Evolutionary conservation across 2,329 filamentous ascomycete species (phyloP).

Genomic region (Aspergillus novofumigatus): DNA sequence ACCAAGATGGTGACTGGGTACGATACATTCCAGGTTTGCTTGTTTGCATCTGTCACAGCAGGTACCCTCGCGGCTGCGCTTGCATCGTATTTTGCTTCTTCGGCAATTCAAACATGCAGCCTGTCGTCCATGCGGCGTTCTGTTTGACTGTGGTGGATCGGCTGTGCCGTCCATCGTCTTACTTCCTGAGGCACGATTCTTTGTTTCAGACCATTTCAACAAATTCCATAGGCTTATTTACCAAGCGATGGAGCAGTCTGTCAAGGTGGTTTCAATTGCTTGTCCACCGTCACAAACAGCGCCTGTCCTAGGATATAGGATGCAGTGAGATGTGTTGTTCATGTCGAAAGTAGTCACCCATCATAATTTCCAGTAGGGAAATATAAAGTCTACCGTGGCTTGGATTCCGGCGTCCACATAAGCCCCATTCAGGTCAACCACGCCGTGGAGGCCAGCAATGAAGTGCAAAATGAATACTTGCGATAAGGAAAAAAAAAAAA

Average conservation of each 20-base stretch:
- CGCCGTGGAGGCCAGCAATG: background rate
- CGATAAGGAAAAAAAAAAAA: background rate
- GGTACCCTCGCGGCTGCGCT: constrained; percentile 49
- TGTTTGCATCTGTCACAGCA: constrained; percentile 61
- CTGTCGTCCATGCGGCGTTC: constrained; percentile 24
- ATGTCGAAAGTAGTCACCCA: background rate
- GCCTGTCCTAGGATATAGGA: background rate
- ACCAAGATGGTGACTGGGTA: constrained; percentile 69
- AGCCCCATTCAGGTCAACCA: background rate
- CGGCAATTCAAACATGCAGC: constrained; percentile 62
- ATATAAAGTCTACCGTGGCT: background rate
- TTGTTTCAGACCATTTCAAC: background rate
- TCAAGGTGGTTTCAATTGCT: background rate
- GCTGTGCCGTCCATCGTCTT: constrained; percentile 7
- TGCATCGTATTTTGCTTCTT: constrained; percentile 65
- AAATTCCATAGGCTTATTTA: background rate
- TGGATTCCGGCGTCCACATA: background rate
- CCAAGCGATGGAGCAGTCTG: background rate
- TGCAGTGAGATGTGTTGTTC: background rate
- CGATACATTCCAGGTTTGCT: constrained; percentile 58
- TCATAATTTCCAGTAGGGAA: background rate
- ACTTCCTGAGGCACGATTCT: background rate
- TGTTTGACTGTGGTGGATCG: constrained; percentile 5
- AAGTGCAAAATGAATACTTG: background rate
- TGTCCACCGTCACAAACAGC: background rate